These are phyloP conservation scores for Dipteronia sinensis DNA, from an alignment of 345 rosid species.

Conservation along the genomic window DNA sequence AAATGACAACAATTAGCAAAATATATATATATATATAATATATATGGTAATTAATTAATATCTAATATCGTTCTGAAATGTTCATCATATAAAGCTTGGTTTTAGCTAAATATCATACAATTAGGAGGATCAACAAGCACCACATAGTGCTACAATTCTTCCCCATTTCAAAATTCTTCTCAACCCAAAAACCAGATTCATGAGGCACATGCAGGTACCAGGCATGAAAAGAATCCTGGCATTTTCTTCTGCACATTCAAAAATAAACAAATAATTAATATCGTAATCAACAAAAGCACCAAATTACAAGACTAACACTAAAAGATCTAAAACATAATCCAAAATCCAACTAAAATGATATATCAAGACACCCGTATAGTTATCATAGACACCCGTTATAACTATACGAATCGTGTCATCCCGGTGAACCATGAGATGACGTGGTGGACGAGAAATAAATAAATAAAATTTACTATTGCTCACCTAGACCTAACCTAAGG, in stretches of 20 bases:
- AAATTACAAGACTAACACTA: no score
- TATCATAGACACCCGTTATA: no score
- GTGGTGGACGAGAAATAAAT: no score
- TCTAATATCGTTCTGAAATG: background rate
- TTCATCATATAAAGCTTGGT: background rate
- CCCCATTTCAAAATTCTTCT: background rate
- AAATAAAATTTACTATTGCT: background rate
- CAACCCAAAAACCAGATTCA: constrained; percentile 21
- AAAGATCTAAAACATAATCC: no score
- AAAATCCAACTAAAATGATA: no score
- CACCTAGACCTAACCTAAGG: background rate
- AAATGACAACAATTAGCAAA: no score
- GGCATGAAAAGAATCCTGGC: constrained; percentile 68
- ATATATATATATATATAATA: no score
- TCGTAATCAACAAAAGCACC: background rate
- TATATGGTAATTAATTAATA: background rate
- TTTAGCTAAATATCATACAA: constrained; percentile 1
- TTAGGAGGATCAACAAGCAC: background rate
- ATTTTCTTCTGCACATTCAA: constrained; percentile 60
- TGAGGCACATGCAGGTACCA: constrained; percentile 65
- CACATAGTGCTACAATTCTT: no score
- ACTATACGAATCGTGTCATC: no score
- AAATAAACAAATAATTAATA: background rate
- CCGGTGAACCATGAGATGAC: no score
- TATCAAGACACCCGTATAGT: no score